Evolutionary conservation across 768 basidiomycete genomes (phyloP), one percentile per base, ranked within the genome.

Genomic region (Boletellus sp.): DNA sequence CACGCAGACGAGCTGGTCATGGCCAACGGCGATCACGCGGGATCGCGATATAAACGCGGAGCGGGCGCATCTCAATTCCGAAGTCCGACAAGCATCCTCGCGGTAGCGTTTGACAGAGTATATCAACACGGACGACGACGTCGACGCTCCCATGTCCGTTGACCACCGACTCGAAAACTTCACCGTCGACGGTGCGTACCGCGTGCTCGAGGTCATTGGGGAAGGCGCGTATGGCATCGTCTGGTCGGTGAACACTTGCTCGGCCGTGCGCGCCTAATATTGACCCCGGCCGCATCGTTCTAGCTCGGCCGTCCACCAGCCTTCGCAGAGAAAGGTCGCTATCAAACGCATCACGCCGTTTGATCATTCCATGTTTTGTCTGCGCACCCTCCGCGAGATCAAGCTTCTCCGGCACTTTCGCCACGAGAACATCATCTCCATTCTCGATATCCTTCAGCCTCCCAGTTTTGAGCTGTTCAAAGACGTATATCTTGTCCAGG

Each of bases 301-400:
- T 23, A 81, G 79, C 62, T 87, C 87, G 41, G 92, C 93, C 7
- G 70, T 90, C 8, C 91, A 95, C 66, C 68, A 78, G 45, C 80
- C 87, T 1, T 86, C 85, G 0, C 83, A 85, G 38, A 79, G 88
- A 37, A 89, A 84, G 71, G 94, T 98, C 41, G 94, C 94, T 28
- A 96, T 97, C 67, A 97, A 97, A 71, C 87, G 90, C 58, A 96
- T 98, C 66, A 84, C 87, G 0, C 94, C 94, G 0, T 96, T 97
- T 59, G 92, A 94, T 68, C 93, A 95, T 64, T 84, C 88, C 34
- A 90, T 93, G 90, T 94, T 94, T 69, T 90, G 87, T 64, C 78
- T 94, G 3, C 72, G 78, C 39, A 93, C 90, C 6, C 78, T 92
- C 8, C 76, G 90, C 54, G 91, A 96, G 74, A 87, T 96, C 67